These are phyloP conservation scores for Bacterosira constricta DNA, from an alignment of 108 stramenopile genomes.

Conservation along the genomic window DNA sequence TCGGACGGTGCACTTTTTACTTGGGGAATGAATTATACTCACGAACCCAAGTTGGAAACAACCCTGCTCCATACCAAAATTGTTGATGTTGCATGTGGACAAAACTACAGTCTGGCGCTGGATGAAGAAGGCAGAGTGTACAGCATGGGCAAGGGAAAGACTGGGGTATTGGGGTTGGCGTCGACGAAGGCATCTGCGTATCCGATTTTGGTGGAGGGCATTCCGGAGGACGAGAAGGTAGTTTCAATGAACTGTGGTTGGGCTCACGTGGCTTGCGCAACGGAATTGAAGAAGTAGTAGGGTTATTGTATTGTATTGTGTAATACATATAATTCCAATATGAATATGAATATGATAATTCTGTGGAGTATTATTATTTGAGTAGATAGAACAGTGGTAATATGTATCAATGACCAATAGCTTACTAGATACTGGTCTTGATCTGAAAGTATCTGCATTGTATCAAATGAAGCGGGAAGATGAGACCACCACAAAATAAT, in stretches of 20 bases:
- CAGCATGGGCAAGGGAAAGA: slow-evolving; percentile 73
- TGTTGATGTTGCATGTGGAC: slow-evolving; percentile 74
- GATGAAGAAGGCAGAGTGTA: slow-evolving; percentile 73
- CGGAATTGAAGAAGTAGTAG: slow-evolving; percentile 19
- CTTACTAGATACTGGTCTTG: too few relatives aligned
- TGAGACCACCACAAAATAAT: too few relatives aligned
- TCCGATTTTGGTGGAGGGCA: slow-evolving; percentile 64
- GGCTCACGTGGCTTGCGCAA: slow-evolving; percentile 71
- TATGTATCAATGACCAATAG: too few relatives aligned
- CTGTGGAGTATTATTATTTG: too few relatives aligned
- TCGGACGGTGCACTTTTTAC: slow-evolving; percentile 83
- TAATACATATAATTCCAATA: too few relatives aligned
- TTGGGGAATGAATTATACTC: slow-evolving; percentile 85
- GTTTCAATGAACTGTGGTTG: slow-evolving; percentile 66
- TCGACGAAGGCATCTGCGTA: slow-evolving; percentile 57
- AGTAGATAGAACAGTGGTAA: too few relatives aligned
- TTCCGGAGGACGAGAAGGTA: slow-evolving; percentile 51
- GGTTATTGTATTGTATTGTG: too few relatives aligned
- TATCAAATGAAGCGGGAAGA: too few relatives aligned
- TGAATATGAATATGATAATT: too few relatives aligned
- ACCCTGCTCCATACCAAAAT: slow-evolving; percentile 68
- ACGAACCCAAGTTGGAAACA: slow-evolving; percentile 76
- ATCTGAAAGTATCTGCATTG: too few relatives aligned
- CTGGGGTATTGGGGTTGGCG: slow-evolving; percentile 73
- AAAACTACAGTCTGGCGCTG: slow-evolving; percentile 76